Evolutionary conservation across 2,329 filamentous ascomycete genomes (phyloP).

Genomic region (Botrytis tulipae): DNA sequence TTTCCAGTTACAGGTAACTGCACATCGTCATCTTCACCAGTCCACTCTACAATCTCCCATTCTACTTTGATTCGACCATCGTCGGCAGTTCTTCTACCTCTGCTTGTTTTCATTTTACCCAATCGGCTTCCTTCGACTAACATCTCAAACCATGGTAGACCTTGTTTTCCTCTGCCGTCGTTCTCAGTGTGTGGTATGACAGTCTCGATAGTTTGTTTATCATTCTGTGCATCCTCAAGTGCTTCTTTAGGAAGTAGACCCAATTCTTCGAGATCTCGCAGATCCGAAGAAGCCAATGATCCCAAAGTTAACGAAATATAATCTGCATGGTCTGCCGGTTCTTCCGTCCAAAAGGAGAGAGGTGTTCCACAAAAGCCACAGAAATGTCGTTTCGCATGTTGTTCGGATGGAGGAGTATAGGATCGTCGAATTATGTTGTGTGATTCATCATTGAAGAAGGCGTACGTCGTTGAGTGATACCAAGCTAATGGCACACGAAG

Average conservation of each 20-base stretch:
- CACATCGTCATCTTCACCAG: constrained; percentile 46
- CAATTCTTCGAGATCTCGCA: constrained; percentile 70
- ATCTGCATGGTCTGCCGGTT: constrained; percentile 66
- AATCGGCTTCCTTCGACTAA: constrained; percentile 74
- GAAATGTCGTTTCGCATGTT: constrained; percentile 67
- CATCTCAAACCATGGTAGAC: constrained; percentile 82
- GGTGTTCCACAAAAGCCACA: constrained; percentile 91
- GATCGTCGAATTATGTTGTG: constrained; percentile 62
- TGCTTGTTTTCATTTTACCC: constrained; percentile 62
- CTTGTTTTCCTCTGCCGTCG: constrained; percentile 39
- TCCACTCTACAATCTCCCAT: constrained; percentile 83
- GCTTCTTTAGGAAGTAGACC: constrained; percentile 62
- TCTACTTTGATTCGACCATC: constrained; percentile 68
- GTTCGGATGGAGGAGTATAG: constrained; percentile 60
- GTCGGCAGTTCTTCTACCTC: constrained; percentile 53
- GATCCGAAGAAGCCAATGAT: constrained; percentile 68
- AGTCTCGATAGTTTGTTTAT: constrained; percentile 30
- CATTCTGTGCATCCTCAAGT: constrained; percentile 39
- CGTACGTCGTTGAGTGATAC: constrained; percentile 73
- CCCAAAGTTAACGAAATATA: constrained; percentile 82
- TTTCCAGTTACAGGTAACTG: constrained; percentile 45
- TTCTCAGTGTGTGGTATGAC: constrained; percentile 31
- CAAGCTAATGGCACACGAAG: constrained; percentile 78
- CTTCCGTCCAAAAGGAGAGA: constrained; percentile 79
- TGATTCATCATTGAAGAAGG: constrained; percentile 77